A percentile compares a stretch with the other conserved stretches of the same genome.
Evolutionary conservation across 306 rosid genomes (phyloP).

Genomic region (Begonia masoniana): DNA sequence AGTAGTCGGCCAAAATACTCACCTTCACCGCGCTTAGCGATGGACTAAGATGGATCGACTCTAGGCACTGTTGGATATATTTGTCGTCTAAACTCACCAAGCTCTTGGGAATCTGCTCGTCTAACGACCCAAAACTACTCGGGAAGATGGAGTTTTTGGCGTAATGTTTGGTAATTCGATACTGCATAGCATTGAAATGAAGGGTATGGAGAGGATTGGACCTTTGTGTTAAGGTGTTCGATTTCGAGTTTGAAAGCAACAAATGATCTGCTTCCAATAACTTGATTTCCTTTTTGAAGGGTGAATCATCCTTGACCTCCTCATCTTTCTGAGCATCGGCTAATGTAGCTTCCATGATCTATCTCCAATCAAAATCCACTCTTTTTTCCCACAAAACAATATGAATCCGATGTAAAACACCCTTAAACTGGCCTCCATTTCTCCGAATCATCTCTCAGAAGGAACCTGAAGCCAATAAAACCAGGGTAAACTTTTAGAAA

Average conservation of each 20-base stretch:
- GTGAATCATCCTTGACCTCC: conserved; percentile 22
- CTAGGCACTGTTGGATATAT: conserved; percentile 67
- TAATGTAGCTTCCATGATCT: conserved; percentile 46
- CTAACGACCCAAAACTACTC: conserved; percentile 32
- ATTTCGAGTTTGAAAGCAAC: conserved; percentile 23
- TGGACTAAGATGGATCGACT: conserved; percentile 50
- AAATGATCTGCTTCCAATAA: conserved; percentile 30
- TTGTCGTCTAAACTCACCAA: conserved; percentile 75
- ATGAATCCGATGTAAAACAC: conserved; percentile 1
- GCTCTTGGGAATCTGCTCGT: conserved; percentile 58
- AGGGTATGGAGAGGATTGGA: conserved; percentile 32
- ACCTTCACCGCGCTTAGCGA: conserved; percentile 29
- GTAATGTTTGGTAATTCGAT: conserved; percentile 30
- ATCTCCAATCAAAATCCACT: conserved; percentile 17
- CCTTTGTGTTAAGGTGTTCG: conserved; percentile 45
- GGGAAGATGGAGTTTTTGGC: conserved; percentile 35
- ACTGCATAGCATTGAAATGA: conserved; percentile 37
- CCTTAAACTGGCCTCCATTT: neutral
- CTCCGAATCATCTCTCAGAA: conserved; percentile 10
- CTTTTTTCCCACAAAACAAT: conserved; percentile 14
- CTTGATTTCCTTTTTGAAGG: conserved; percentile 15
- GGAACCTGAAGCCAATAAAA: neutral
- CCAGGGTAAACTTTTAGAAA: too few species aligned
- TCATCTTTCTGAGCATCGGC: conserved; percentile 24
- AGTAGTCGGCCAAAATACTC: conserved; percentile 29